A percentile compares a stretch with the other conserved stretches of the same genome.
These are phyloP conservation scores for Cryphonectria carpinicola DNA, from an alignment of 2,329 filamentous ascomycete genomes.

Conservation along the genomic window DNA sequence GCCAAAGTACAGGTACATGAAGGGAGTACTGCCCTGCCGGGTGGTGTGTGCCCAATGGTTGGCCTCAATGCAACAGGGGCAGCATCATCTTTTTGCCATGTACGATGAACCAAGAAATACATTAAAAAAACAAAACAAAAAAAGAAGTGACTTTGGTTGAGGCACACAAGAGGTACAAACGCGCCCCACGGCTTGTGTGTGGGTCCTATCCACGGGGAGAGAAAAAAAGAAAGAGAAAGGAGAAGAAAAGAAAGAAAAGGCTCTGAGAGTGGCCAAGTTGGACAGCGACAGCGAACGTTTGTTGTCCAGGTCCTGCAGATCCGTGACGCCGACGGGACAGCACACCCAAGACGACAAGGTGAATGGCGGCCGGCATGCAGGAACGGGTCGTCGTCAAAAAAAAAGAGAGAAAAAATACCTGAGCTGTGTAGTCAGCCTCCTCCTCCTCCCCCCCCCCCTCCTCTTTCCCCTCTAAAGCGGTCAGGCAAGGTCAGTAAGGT, in stretches of 20 bases:
- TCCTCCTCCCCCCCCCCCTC: too few relatives aligned
- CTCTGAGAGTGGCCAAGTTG: neutral
- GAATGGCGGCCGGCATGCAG: neutral
- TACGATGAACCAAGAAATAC: neutral
- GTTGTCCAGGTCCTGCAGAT: neutral
- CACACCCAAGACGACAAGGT: neutral
- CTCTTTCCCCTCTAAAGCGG: neutral
- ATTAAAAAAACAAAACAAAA: neutral
- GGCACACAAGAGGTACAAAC: neutral
- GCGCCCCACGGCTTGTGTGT: constrained; percentile 4
- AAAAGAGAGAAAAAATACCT: too few relatives aligned
- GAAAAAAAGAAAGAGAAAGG: neutral
- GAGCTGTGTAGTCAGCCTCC: neutral
- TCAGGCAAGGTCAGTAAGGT: constrained; percentile 2
- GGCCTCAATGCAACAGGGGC: neutral
- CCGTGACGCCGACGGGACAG: neutral
- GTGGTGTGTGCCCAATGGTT: neutral
- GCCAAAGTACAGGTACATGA: constrained; percentile 5
- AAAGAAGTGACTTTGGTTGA: neutral
- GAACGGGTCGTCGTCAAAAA: neutral
- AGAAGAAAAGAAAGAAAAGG: neutral
- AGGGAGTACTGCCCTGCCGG: neutral
- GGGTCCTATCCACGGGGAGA: neutral
- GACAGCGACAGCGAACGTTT: constrained; percentile 2
- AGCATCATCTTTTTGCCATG: neutral